Evolutionary conservation across 805 yeast genomes (phyloP), one percentile per base, ranked within the genome.

Genomic region (Brettanomyces sp.): DNA sequence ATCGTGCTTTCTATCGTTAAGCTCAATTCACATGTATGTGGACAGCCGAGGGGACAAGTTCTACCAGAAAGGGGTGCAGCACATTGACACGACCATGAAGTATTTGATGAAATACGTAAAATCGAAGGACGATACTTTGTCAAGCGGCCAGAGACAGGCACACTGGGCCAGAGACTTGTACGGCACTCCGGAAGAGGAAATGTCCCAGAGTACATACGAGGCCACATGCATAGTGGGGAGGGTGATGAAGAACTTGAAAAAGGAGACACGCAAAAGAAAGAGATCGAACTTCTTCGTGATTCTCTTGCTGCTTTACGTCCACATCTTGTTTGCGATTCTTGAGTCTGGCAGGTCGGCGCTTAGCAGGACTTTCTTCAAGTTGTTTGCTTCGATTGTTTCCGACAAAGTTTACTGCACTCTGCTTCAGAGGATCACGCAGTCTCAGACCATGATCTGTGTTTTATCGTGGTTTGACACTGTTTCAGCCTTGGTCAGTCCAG

Each of bases 391-490:
- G 2, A 71, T 77, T 37, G 76, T 78, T 21, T 64, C 66, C 42
- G 77, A 76, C 48, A 55, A 59, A 21, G 66, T 70, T n/a, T 74
- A 73, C 59, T 57, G 63, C 34, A 52, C 64, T 4, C 69, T 72
- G 22, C 54, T 73, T 51, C 68, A 67, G 21, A 68, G 65, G 39
- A 75, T 74, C 21, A 75, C 73, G 52, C 77, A 76, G 48, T 66
- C 73, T 5, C 73, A 74, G 5, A 60, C 76, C 1, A 62, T 74
- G 28, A 70, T 75, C 5, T 69, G 71, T 34, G 77, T 74, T n/a
- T 55, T 77, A 13, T 70, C 80, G 0, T 77, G 82, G 82, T 77
- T 73, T 55, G 82, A 77, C 51, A 77, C 82, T 0, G 73, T 77
- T 4, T 63, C 76, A 28, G 78, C 82, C 1, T 60, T 77, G 12